Evolutionary conservation across 129 eudicot species (phyloP).

Genomic region (Flaveria bidentis): DNA sequence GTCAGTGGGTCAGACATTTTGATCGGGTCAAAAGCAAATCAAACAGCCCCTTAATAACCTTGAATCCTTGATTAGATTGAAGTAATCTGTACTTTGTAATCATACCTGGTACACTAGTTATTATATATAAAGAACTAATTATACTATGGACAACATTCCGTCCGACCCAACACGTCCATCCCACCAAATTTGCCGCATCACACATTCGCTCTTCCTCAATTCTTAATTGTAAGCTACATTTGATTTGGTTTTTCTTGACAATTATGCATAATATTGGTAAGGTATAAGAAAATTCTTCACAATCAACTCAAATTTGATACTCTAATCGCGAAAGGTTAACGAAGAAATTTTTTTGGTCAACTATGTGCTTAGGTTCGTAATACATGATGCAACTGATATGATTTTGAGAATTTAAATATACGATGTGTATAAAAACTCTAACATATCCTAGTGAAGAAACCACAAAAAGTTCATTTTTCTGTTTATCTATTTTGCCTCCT

Average conservation of each 20-base stretch:
- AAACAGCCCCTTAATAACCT: not conserved
- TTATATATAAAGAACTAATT: not conserved
- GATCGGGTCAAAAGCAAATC: no score
- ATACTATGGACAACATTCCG: not conserved
- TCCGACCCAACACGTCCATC: not conserved
- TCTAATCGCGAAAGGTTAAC: not conserved
- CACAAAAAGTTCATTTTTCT: not conserved
- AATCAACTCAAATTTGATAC: not conserved
- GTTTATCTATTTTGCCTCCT: not conserved
- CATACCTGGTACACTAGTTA: not conserved
- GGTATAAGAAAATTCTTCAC: not conserved
- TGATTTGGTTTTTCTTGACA: not conserved
- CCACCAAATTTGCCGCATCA: not conserved
- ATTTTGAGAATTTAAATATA: slow-evolving; percentile 5
- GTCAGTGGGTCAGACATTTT: no score
- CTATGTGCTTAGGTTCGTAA: not conserved
- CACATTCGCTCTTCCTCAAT: not conserved
- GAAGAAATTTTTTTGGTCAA: not conserved
- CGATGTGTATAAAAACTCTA: not conserved
- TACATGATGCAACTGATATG: not conserved
- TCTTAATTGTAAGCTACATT: not conserved
- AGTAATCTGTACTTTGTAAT: not conserved
- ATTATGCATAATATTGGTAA: not conserved
- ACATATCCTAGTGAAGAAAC: not conserved
- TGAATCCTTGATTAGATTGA: not conserved